A percentile compares a stretch with the other conserved stretches of the same genome.
Evolutionary conservation across 345 rosid genomes (phyloP).

Genomic region (Erucastrum elatum): DNA sequence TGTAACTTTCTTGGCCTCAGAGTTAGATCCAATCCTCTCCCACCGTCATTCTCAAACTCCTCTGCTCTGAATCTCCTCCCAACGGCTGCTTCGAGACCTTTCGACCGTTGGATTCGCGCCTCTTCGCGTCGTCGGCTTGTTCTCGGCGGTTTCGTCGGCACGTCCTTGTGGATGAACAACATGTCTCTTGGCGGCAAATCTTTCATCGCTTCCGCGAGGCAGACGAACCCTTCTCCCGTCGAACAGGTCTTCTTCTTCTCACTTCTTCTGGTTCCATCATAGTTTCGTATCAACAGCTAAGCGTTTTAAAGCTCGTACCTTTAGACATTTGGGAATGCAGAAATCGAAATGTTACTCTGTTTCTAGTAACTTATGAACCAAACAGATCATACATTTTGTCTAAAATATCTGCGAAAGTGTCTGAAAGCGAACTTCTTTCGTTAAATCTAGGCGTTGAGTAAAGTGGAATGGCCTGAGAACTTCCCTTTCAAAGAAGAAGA

Average conservation of each 20-base stretch:
- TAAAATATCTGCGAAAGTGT: not conserved
- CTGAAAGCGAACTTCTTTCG: not conserved
- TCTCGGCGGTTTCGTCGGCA: constrained; percentile 53
- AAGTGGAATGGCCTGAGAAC: constrained; percentile 82
- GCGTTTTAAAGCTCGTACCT: not conserved
- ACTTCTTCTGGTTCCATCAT: not conserved
- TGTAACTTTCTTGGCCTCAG: constrained; percentile 35
- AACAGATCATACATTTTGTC: not conserved
- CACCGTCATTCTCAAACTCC: constrained; percentile 5
- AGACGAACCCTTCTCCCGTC: constrained; percentile 50
- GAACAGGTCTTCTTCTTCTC: constrained; percentile 60
- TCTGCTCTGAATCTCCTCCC: constrained; percentile 35
- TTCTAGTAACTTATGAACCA: not conserved
- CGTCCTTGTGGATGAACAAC: constrained; percentile 60
- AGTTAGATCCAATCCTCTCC: constrained; percentile 32
- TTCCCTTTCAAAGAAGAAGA: constrained; percentile 89
- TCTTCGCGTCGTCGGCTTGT: constrained; percentile 55
- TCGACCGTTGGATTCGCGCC: constrained; percentile 32
- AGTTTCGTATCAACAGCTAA: constrained; percentile 1
- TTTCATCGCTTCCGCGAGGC: constrained; percentile 77
- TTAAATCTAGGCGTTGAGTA: constrained; percentile 59
- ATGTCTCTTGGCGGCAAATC: constrained; percentile 45
- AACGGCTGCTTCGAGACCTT: constrained; percentile 29
- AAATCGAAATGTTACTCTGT: not conserved
- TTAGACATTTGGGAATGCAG: not conserved